Base-by-base conservation (phyloP, 129 eudicot genomes). In the Artemisia tridentata region DNA sequence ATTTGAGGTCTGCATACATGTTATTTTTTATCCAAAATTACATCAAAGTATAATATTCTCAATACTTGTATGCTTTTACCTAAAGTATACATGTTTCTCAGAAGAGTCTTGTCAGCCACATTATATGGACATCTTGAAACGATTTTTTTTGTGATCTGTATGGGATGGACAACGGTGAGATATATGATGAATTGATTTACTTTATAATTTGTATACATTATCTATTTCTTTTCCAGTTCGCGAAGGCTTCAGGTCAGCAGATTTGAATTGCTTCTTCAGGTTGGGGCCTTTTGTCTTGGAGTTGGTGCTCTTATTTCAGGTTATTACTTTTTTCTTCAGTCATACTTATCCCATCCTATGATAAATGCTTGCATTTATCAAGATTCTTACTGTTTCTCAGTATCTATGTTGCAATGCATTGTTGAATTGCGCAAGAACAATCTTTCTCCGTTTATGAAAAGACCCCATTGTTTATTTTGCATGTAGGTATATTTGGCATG, bases 401-500 rank as follows among this genome's bases (percentile, higher is more conserved):
- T 20, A 57, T 11, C 0, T 29, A 61, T 61, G 49, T 63, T 63
- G 48, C 15, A 57, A 57, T 55, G 15, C 29, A 55, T 9, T 20
- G 53, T 15, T 13, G 20, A 10, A 14, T 55, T 70, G 65, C 57
- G 13, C 57, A 31, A 21, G 15, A 23, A 56, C 20, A 45, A 38
- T 38, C 45, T 1, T 38, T 11, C n/a, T 41, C 43, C 53, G 16
- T 50, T 0, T 41, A 54, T 43, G 23, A 16, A 46, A 18, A 50
- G 47, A 67, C 31, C 48, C 48, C 34, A 41, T 23, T 13, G 3
- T 76, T 56, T 14, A 21, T 55, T 49, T 23, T 51, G 5, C 25
- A 18, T 81, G 74, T 80, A 95, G 99, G 99, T 71, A 95, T 95
- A 68, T 95, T 95, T 78, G 99, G 99, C 85, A 95, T 95, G 99